A percentile compares a stretch with the other conserved stretches of the same genome.
These are phyloP conservation scores for Pseudogymnoascus sp. DNA, from an alignment of 2,329 filamentous ascomycete species.

Conservation along the genomic window DNA sequence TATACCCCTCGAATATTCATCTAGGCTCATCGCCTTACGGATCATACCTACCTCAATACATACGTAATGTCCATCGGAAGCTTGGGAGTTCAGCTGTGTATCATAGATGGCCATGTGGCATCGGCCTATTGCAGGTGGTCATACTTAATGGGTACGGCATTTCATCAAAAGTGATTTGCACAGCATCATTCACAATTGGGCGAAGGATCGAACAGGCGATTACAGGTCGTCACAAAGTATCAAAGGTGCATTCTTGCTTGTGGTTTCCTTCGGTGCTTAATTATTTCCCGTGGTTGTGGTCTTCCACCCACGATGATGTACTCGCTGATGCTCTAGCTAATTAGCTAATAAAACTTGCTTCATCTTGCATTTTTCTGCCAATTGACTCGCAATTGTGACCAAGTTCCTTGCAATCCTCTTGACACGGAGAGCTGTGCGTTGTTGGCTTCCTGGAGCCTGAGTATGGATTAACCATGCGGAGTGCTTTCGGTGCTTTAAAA, in stretches of 20 bases:
- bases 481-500: constrained; percentile 2
- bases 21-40: constrained; percentile 2
- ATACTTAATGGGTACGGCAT: neutral
- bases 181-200: neutral
- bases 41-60: constrained; percentile 8
- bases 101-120: constrained; percentile 1
- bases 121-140: neutral
- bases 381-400: neutral
- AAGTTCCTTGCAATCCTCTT: neutral
- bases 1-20: constrained; percentile 6
- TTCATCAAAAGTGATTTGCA: neutral
- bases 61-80: constrained; percentile 6
- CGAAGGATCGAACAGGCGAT: neutral
- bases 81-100: constrained; percentile 7
- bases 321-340: constrained; percentile 5
- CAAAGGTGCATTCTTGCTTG: constrained; percentile 7
- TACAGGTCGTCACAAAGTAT: neutral
- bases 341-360: constrained; percentile 3
- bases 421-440: constrained; percentile 1
- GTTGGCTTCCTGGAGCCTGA: neutral
- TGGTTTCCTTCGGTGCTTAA: constrained; percentile 1
- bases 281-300: constrained; percentile 2
- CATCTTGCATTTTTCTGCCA: neutral
- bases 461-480: neutral
- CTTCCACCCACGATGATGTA: neutral